These are phyloP conservation scores for Fusarium newnesense DNA, from an alignment of 2,329 filamentous ascomycete genomes.

Conservation along the genomic window DNA sequence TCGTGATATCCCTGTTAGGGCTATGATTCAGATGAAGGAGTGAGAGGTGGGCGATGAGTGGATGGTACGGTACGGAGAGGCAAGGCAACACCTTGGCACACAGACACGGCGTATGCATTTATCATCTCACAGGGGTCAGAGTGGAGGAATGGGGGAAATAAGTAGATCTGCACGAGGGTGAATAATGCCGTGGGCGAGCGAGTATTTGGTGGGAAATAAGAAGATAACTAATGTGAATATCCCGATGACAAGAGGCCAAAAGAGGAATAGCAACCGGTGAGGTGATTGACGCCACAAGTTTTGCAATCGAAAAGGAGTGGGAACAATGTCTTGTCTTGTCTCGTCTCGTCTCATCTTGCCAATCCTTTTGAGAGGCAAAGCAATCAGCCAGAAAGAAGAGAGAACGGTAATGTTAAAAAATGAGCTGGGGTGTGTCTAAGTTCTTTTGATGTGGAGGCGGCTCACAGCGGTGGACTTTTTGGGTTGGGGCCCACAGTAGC, in stretches of 20 bases:
- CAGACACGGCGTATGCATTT: constrained; percentile 2
- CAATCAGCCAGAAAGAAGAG: not conserved
- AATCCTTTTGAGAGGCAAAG: constrained; percentile 16
- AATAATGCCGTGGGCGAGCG: constrained; percentile 12
- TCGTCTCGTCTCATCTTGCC: constrained; percentile 4
- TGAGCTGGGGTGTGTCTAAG: constrained; percentile 15
- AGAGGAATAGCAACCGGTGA: constrained; percentile 37
- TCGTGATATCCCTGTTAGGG: constrained; percentile 26
- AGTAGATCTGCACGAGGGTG: constrained; percentile 27
- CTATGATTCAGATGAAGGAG: constrained; percentile 21
- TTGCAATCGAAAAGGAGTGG: constrained; percentile 38
- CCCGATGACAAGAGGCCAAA: constrained; percentile 20
- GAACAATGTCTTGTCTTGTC: constrained; percentile 16
- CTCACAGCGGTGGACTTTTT: constrained; percentile 11
- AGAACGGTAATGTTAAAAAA: not conserved
- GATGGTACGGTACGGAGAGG: constrained; percentile 12
- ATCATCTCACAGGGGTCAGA: constrained; percentile 1
- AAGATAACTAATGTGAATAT: constrained; percentile 26
- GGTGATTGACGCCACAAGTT: constrained; percentile 43
- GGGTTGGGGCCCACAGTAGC: constrained; percentile 12
- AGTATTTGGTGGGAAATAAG: constrained; percentile 17
- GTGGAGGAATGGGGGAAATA: constrained; percentile 25
- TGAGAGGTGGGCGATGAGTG: constrained; percentile 1
- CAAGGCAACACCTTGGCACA: constrained; percentile 10
- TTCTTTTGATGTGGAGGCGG: constrained; percentile 11